Conservation (phyloP, 169 alveolate species). For the Cryptosporidium ubiquitum region DNA sequence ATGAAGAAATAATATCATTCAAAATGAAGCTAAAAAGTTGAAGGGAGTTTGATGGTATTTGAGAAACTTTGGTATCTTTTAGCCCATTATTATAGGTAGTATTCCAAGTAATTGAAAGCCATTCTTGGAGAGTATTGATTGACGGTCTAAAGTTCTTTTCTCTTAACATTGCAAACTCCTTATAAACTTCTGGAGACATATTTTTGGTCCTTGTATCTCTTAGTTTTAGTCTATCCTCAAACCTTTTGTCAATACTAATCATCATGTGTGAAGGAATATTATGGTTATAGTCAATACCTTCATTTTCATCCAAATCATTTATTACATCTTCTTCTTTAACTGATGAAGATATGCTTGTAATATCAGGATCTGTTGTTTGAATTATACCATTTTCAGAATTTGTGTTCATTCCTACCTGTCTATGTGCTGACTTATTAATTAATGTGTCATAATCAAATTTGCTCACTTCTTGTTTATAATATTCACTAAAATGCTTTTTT, state of each 20-base stretch:
- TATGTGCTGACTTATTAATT: conserved; percentile 39
- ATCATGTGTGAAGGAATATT: conserved; percentile 9
- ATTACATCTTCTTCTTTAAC: background rate
- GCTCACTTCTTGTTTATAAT: conserved; percentile 46
- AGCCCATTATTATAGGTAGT: conserved; percentile 56
- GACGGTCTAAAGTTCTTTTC: conserved; percentile 69
- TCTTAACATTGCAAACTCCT: conserved; percentile 64
- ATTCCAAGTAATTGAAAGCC: conserved; percentile 70
- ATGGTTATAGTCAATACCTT: background rate
- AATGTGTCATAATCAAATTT: conserved; percentile 46
- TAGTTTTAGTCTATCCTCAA: conserved; percentile 52
- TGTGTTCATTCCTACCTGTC: conserved; percentile 44
- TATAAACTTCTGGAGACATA: conserved; percentile 58
- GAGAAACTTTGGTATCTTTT: conserved; percentile 57
- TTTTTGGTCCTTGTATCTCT: conserved; percentile 57
- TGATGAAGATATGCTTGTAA: background rate
- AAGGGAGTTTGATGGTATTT: conserved; percentile 56
- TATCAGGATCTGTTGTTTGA: conserved; percentile 14
- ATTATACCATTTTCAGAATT: conserved; percentile 26
- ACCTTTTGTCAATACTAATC: conserved; percentile 41
- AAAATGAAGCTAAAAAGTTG: conserved; percentile 64
- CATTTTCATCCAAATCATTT: conserved; percentile 18
- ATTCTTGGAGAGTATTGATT: conserved; percentile 31
- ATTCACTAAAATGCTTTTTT: conserved; percentile 35
- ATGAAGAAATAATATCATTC: conserved; percentile 56